Evolutionary conservation across 306 rosid genomes (phyloP).

Genomic region (Pachyrhizus erosus): DNA sequence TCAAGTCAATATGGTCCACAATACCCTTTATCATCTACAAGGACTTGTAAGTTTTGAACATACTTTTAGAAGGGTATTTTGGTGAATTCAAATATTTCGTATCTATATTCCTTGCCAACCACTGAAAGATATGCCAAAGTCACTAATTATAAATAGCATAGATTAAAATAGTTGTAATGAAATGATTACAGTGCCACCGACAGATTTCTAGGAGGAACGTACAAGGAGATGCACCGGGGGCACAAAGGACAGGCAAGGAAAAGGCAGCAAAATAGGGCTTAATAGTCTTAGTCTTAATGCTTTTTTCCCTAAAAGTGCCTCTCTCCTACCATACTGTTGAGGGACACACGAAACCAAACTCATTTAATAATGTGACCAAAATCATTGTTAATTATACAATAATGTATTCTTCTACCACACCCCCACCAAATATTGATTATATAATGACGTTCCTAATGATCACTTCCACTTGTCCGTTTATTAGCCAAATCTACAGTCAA

Average conservation of each 20-base stretch:
- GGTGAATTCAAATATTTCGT: neutral
- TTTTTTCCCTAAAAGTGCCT: conserved; percentile 4
- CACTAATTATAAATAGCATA: neutral
- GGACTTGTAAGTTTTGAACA: neutral
- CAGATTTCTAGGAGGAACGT: conserved; percentile 33
- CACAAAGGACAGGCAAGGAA: neutral
- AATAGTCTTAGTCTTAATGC: neutral
- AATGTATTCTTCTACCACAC: conserved; percentile 28
- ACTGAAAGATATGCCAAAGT: conserved; percentile 36
- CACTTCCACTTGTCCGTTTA: conserved; percentile 24
- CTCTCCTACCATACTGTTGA: conserved; percentile 48
- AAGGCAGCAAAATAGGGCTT: neutral
- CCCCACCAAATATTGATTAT: conserved; percentile 31
- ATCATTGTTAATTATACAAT: conserved; percentile 35
- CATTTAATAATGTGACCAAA: conserved; percentile 46
- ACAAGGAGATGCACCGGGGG: neutral
- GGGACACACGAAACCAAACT: conserved; percentile 54
- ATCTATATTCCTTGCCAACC: conserved; percentile 37
- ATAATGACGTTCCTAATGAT: conserved; percentile 33
- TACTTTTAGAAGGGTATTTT: conserved; percentile 21
- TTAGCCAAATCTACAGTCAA: conserved; percentile 19
- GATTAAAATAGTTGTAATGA: conserved; percentile 20
- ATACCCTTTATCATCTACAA: conserved; percentile 1
- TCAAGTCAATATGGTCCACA: conserved; percentile 13
- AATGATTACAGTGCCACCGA: conserved; percentile 54